A percentile compares a stretch with the other conserved stretches of the same genome.
Conservation (phyloP, 1,284 basidiomycete genomes). For the Spongiforma sp. region DNA sequence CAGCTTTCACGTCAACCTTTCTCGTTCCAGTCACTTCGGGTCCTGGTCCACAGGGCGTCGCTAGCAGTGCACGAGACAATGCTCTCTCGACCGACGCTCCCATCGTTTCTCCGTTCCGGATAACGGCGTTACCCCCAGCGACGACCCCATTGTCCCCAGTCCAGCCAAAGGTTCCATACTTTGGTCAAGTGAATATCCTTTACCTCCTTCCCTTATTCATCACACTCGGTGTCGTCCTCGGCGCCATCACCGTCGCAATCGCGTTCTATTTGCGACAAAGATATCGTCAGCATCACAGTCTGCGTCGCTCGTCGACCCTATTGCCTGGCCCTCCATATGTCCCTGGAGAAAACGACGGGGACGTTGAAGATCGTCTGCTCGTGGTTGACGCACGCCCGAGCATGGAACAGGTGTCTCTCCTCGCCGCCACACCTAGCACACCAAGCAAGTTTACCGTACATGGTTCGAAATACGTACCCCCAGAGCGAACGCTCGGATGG, state of each 20-base stretch:
- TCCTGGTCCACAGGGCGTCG: neutral
- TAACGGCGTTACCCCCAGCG: constrained; percentile 48
- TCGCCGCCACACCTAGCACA: constrained; percentile 31
- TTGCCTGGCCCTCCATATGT: constrained; percentile 46
- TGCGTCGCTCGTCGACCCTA: constrained; percentile 26
- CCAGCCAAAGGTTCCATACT: constrained; percentile 27
- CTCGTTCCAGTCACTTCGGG: neutral
- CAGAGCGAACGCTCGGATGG: constrained; percentile 19
- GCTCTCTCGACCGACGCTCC: constrained; percentile 4
- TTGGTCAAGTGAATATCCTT: constrained; percentile 36
- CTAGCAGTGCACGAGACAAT: neutral
- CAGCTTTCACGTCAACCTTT: constrained; percentile 6
- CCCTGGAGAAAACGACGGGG: constrained; percentile 30
- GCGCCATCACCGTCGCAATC: constrained; percentile 32
- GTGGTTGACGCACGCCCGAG: constrained; percentile 19
- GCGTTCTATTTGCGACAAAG: constrained; percentile 27
- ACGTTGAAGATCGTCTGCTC: constrained; percentile 19
- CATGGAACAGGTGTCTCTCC: constrained; percentile 31
- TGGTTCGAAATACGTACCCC: constrained; percentile 29
- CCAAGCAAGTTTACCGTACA: constrained; percentile 43
- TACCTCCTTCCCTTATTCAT: constrained; percentile 49
- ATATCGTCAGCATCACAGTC: neutral
- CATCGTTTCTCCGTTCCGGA: constrained; percentile 27
- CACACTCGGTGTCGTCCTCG: constrained; percentile 41
- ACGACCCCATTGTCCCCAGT: constrained; percentile 28